Conservation (phyloP, 169 alveolate species). For the Plasmodium blacklocki region DNA sequence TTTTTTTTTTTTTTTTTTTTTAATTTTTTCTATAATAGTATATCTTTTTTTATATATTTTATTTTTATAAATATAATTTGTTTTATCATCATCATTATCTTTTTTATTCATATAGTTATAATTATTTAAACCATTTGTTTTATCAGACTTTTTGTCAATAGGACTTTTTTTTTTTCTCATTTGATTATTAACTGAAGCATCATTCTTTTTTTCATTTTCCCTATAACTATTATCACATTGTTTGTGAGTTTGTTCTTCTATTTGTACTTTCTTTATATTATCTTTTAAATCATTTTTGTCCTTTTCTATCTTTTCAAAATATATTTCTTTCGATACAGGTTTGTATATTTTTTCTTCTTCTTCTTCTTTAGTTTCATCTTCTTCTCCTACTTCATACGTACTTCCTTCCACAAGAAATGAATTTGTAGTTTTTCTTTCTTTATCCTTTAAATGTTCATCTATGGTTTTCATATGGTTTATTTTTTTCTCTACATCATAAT, state of each 20-base stretch:
- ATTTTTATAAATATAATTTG: constrained; percentile 27
- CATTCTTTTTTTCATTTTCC: constrained; percentile 1
- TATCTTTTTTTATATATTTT: constrained; percentile 48
- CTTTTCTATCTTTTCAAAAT: neutral
- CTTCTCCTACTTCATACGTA: neutral
- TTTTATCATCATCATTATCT: neutral
- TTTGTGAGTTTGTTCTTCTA: neutral
- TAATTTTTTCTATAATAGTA: constrained; percentile 26
- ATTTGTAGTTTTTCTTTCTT: no score
- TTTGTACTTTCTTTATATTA: neutral
- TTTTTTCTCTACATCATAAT: neutral
- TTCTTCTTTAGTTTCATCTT: neutral
- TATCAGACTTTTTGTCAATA: no score
- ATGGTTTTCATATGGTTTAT: no score
- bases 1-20: constrained; percentile 56
- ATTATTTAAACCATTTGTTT: neutral
- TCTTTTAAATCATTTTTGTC: neutral
- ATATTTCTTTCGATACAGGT: neutral
- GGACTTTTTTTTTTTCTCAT: neutral
- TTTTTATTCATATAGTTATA: constrained; percentile 13
- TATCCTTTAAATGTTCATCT: no score
- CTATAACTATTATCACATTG: neutral
- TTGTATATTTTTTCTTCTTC: neutral
- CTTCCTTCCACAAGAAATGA: no score
- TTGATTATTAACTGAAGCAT: constrained; percentile 14